These are phyloP conservation scores for Chenopodium suecicum DNA, from an alignment of 148 eudicot species.

Conservation along the genomic window DNA sequence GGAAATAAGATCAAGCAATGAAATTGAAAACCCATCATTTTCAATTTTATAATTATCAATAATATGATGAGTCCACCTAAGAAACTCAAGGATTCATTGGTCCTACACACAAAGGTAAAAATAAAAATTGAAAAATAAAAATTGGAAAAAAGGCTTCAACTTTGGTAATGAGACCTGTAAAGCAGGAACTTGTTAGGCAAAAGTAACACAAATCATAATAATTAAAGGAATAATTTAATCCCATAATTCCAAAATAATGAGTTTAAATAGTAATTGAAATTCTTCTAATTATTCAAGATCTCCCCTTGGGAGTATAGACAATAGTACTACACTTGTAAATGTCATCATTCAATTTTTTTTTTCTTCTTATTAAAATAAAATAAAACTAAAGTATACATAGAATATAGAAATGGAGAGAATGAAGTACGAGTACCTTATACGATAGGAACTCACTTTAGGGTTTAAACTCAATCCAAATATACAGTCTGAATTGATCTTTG, in stretches of 20 bases:
- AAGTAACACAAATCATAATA: slow-evolving; percentile 41
- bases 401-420: no score
- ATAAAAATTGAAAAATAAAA: no score
- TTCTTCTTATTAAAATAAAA: no score
- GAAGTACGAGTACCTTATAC: no score
- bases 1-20: slow-evolving; percentile 24
- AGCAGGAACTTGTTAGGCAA: slow-evolving; percentile 44
- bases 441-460: no score
- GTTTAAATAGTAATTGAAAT: slow-evolving; percentile 7
- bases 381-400: no score
- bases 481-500: no score
- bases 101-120: slow-evolving; percentile 12
- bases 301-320: slow-evolving; percentile 16
- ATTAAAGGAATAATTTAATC: slow-evolving; percentile 21
- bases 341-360: neutral
- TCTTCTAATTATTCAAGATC: slow-evolving; percentile 22
- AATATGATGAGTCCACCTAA: slow-evolving; percentile 42
- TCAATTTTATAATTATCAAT: slow-evolving; percentile 33
- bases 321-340: slow-evolving; percentile 20
- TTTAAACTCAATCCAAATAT: no score
- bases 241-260: slow-evolving; percentile 4
- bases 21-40: slow-evolving; percentile 23
- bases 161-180: slow-evolving; percentile 50
- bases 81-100: slow-evolving; percentile 29
- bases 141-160: slow-evolving; percentile 20